These are phyloP conservation scores for Entamoeba histolytica DNA, from an alignment of 208 protist genomes.

Conservation along the genomic window DNA sequence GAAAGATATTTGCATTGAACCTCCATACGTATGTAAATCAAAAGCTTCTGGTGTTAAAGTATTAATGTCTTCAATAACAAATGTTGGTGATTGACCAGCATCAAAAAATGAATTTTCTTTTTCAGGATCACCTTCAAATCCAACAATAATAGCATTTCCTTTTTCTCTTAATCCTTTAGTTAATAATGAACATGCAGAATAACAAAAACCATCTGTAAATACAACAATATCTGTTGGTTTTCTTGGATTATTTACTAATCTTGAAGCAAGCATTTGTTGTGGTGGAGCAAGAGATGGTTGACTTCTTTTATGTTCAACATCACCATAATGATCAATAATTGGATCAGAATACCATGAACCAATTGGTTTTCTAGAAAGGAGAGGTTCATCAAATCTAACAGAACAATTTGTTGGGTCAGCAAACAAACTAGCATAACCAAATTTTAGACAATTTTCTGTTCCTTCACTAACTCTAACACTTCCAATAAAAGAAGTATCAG, in stretches of 20 bases:
- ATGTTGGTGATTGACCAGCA: background rate
- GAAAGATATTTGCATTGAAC: background rate
- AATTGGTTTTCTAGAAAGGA: no score
- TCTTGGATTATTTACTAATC: background rate
- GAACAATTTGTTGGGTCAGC: background rate
- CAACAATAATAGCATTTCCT: background rate
- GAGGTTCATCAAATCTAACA: background rate
- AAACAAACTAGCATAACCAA: background rate
- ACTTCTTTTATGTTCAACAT: background rate
- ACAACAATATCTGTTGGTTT: background rate
- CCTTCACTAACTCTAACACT: background rate
- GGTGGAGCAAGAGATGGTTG: background rate
- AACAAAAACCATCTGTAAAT: background rate
- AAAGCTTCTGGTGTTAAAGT: no score
- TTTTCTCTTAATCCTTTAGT: background rate
- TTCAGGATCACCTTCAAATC: background rate
- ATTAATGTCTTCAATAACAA: background rate
- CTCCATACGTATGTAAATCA: background rate
- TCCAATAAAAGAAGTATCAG: background rate
- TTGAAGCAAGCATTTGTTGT: background rate
- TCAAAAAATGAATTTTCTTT: background rate
- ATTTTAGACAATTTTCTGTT: background rate
- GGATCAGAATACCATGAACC: background rate
- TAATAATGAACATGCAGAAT: background rate
- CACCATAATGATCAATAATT: background rate